Percentiles rank a stretch among this genome's conserved stretches.
Conservation (phyloP, 164 flowering plant species). For the Chimonanthus praecox region DNA sequence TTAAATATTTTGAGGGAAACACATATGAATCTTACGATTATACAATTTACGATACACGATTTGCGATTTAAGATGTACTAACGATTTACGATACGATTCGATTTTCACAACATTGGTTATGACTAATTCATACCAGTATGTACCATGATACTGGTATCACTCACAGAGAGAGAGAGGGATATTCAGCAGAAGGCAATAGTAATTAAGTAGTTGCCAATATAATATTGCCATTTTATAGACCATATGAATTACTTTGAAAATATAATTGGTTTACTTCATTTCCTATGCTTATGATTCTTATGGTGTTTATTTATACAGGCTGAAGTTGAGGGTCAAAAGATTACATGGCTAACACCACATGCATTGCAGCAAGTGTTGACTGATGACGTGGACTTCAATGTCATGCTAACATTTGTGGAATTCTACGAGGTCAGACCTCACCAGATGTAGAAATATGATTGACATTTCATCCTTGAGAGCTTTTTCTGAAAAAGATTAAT, state of each 20-base stretch:
- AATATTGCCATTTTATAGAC: no score
- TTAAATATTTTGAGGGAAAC: no score
- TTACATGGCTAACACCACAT: conserved; percentile 92
- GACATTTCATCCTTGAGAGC: neutral
- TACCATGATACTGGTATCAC: no score
- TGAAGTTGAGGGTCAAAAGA: conserved; percentile 78
- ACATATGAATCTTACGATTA: no score
- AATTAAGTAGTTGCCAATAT: neutral
- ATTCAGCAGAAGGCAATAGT: neutral
- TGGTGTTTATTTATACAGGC: conserved; percentile 39
- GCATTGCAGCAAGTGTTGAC: conserved; percentile 80
- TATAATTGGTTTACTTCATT: neutral
- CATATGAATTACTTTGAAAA: neutral
- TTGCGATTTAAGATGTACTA: no score
- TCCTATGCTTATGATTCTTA: neutral
- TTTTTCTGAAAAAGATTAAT: neutral
- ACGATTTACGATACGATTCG: no score
- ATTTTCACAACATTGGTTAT: no score
- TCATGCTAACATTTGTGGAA: conserved; percentile 80
- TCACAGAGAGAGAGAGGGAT: no score
- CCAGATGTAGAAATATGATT: neutral
- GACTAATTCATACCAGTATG: no score
- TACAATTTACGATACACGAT: no score
- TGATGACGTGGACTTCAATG: conserved; percentile 74
- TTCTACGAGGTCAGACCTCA: conserved; percentile 65